phyloP scores from a whole-genome alignment of 2,329 filamentous ascomycete genomes.

The Ceratocystis cubensis region DNA sequence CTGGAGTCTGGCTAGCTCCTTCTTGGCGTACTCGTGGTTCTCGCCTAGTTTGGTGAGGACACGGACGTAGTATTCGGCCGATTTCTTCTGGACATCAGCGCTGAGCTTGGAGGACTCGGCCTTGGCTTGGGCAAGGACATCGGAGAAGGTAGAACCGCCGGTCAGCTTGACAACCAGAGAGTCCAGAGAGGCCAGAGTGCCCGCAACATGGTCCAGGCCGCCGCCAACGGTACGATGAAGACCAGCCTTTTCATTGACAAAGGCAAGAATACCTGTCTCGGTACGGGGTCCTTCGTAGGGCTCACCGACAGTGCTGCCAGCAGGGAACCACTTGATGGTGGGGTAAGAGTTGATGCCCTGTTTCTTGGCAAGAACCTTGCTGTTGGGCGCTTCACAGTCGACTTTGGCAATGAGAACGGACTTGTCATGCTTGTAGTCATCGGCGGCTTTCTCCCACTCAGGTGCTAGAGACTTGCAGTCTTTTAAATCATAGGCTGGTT shows the following conservation, averaged over 20 bases:
- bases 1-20: slow-evolving; percentile 72
- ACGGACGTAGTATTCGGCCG: slow-evolving; percentile 86
- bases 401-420: slow-evolving; percentile 85
- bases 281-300: slow-evolving; percentile 63
- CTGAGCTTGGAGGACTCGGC: slow-evolving; percentile 55
- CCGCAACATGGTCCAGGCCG: slow-evolving; percentile 62
- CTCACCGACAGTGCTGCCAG: slow-evolving; percentile 60
- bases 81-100: slow-evolving; percentile 54
- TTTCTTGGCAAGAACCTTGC: slow-evolving; percentile 62
- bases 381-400: slow-evolving; percentile 77
- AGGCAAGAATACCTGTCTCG: slow-evolving; percentile 64
- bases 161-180: slow-evolving; percentile 61
- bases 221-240: slow-evolving; percentile 76
- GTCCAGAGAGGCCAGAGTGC: slow-evolving; percentile 71
- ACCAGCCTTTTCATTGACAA: slow-evolving; percentile 78
- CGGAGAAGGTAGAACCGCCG: slow-evolving; percentile 41
- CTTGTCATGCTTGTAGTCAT: slow-evolving; percentile 65
- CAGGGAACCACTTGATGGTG: slow-evolving; percentile 95
- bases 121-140: slow-evolving; percentile 58
- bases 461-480: slow-evolving; percentile 96
- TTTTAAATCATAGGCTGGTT: slow-evolving; percentile 30
- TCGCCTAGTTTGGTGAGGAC: slow-evolving; percentile 73
- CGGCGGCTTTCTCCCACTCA: slow-evolving; percentile 75
- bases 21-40: slow-evolving; percentile 66
- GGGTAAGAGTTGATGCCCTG: slow-evolving; percentile 79